Evolutionary conservation across 306 rosid genomes (phyloP), one percentile per base, ranked within the genome.

Genomic region (Luffa aegyptiaca): DNA sequence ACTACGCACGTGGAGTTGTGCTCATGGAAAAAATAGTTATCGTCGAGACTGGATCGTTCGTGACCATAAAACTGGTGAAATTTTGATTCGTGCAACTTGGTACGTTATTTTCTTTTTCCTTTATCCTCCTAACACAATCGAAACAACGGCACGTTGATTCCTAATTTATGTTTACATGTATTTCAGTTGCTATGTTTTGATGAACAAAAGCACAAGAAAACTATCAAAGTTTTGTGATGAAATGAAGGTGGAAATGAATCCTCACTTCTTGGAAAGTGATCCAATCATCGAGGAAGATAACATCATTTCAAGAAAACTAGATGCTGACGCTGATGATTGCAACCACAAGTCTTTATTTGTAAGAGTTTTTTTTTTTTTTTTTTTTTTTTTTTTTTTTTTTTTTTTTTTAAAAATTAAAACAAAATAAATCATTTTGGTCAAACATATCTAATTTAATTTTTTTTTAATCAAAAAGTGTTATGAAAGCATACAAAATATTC

Each of bases 181-280:
- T 58, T 6, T 41, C 39, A 84, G 86, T 53, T 63, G 41, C 70
- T 84, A 21, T 35, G 74, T 69, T 77, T 37, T 76, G 71, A 80
- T 84, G 68, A 80, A 84, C 10, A 80, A 33, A 73, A 39, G 39
- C 26, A 84, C 82, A n/a, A 80, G 86, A 58, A 84, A 55, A 51
- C 31, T 80, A 11, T 80, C 84, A 0, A 82, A 78, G 16, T 45
- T 76, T 13, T 20, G 8, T 13, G 81, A 80, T 13, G 86, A 84
- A 76, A 53, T 52, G 10, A 26, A 73, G 56, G 71, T 35, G 35
- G 84, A 84, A 53, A 36, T 69, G 3, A 26, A 76, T 17, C 70
- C 52, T 3, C 1, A 13, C 17, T 78, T 84, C 10, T 55, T 76
- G 69, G 17, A 80, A 4, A 7, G 68, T 70, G 62, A 80, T 71